Conservation (phyloP, 495 filamentous ascomycete species). For the Thozetella sp. region DNA sequence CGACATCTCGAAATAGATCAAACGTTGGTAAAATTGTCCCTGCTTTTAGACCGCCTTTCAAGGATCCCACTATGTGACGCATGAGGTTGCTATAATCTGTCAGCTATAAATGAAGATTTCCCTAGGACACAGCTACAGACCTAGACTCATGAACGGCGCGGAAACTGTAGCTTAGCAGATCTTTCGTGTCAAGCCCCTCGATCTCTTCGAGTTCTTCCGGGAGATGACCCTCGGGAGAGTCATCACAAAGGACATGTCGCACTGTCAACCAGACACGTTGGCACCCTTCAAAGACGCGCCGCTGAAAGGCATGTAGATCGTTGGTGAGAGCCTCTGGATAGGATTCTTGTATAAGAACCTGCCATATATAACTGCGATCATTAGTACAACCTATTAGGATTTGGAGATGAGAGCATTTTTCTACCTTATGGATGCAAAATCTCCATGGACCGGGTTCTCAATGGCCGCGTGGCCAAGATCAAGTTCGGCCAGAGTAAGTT, state of each 20-base stretch:
- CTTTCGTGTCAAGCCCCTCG: conserved; percentile 77
- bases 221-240: conserved; percentile 87
- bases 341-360: conserved; percentile 29
- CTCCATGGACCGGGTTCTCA: conserved; percentile 69
- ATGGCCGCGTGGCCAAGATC: conserved; percentile 63
- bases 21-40: conserved; percentile 34
- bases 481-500: conserved; percentile 53
- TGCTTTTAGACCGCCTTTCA: conserved; percentile 25
- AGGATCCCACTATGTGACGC: conserved; percentile 53
- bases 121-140: conserved; percentile 38
- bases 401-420: conserved; percentile 11
- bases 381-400: conserved; percentile 9
- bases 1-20: conserved; percentile 57
- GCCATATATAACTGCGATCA: conserved; percentile 40
- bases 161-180: conserved; percentile 90
- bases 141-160: conserved; percentile 89
- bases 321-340: conserved; percentile 35
- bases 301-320: conserved; percentile 44
- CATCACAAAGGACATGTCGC: conserved; percentile 77
- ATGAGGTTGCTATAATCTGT: conserved; percentile 49
- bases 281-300: conserved; percentile 58
- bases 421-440: conserved; percentile 68
- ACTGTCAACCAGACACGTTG: conserved; percentile 73
- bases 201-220: conserved; percentile 70
- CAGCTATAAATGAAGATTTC: conserved; percentile 16